A percentile compares a stretch with the other conserved stretches of the same genome.
phyloP scores from a whole-genome alignment of 768 basidiomycete species.

The Boletus pseudo-olivaceus region DNA sequence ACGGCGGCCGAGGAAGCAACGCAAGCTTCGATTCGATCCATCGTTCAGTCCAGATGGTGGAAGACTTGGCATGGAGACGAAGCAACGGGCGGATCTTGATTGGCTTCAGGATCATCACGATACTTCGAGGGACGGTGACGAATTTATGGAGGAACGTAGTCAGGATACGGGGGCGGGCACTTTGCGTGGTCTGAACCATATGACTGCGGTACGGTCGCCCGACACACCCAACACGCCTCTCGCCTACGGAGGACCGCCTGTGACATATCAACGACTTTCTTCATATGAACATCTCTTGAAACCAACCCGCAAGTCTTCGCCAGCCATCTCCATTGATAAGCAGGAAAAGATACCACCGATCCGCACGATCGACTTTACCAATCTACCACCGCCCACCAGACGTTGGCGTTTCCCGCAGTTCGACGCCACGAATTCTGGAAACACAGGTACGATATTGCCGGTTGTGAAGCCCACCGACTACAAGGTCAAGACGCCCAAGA shows the following conservation, averaged over 20 bases:
- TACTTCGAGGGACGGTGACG: neutral
- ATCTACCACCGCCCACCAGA: conserved; percentile 8
- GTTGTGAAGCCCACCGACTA: conserved; percentile 2
- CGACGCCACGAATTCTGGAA: neutral
- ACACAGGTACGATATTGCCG: neutral
- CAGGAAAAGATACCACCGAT: conserved; percentile 1
- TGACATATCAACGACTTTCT: neutral
- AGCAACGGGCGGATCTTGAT: neutral
- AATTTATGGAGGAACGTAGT: neutral
- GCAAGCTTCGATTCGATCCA: conserved; percentile 25
- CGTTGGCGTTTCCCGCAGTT: conserved; percentile 11
- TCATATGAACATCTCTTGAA: neutral
- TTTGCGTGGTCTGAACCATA: neutral
- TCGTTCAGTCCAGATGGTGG: conserved; percentile 19
- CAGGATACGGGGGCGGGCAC: neutral
- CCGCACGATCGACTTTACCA: conserved; percentile 30
- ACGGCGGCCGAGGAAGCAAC: conserved; percentile 27
- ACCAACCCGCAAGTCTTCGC: neutral
- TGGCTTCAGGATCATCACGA: neutral
- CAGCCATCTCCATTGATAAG: neutral
- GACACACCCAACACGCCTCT: conserved; percentile 12
- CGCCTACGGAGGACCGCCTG: neutral
- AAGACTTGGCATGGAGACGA: neutral
- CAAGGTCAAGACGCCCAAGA: conserved; percentile 23
- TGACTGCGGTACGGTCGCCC: neutral